Evolutionary conservation across 345 rosid species (phyloP), one percentile per base, ranked within the genome.

Genomic region (Leavenworthia alabamica): DNA sequence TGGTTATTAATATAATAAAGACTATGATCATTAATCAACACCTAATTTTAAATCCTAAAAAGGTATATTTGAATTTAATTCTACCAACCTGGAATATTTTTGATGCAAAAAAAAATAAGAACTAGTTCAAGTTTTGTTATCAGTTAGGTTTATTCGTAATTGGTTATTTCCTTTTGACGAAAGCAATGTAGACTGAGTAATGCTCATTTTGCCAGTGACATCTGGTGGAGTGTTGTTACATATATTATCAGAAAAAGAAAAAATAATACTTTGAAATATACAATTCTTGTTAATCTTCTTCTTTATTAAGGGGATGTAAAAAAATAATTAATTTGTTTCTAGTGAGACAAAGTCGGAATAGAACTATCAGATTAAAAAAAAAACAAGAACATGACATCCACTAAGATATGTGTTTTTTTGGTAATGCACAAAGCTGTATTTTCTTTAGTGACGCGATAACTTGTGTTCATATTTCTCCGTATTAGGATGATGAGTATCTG

Each of bases 301-400:
- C 2, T 59, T 65, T 44, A 32, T 3, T 11, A 14, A 13, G 44
- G 27, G 27, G 27, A 4, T 33, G 20, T 40, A 11, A 31, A 29
- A 49, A 15, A 28, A 48, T 39, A 48, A 15, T 41, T 67, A 22
- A 14, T 23, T 49, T 67, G 66, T 67, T 59, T 59, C 37, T 67
- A 67, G 45, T 31, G 52, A 29, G 45, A 67, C 40, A 59, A 59
- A 67, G 65, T 58, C 36, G 43, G 35, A 27, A 14, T 37, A 26
- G 7, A 23, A 15, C n/a, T 15, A 33, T 35, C 45, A 55, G 51
- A 52, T 29, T 4, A 40, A 53, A 24, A n/a, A 40, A 53, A 24
- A n/a, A 26, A 39, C 27, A 32, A 11, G 22, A 67, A 67, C 72
- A 67, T 59, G 66, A 49, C 72, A 59, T 50, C 66, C 66, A 59